Conservation (phyloP, 1,139 yeast genomes). For the Hansenula lynferdii region DNA sequence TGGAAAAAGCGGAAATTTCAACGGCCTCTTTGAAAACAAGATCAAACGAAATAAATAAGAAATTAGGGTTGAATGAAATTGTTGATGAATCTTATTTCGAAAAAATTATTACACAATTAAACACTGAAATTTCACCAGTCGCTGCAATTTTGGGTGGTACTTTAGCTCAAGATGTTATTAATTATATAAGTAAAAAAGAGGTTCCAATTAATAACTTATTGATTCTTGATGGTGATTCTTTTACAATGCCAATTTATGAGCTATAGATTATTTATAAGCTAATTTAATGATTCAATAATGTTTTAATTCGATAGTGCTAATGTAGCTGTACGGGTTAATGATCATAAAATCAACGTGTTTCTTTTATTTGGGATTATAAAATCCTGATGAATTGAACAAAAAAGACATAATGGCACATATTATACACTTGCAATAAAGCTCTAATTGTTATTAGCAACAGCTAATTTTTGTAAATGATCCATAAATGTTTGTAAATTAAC, state of each 20-base stretch:
- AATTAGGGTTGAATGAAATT: constrained; percentile 29
- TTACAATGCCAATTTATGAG: constrained; percentile 72
- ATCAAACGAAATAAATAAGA: constrained; percentile 26
- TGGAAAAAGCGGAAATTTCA: constrained; percentile 7
- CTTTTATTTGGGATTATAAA: background rate
- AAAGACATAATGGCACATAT: no score
- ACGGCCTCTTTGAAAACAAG: constrained; percentile 19
- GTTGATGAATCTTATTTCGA: constrained; percentile 29
- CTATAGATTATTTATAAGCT: constrained; percentile 15
- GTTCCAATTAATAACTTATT: constrained; percentile 80
- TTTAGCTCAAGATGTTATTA: constrained; percentile 86
- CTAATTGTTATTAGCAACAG: constrained; percentile 45
- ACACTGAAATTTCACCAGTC: constrained; percentile 75
- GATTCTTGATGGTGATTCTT: constrained; percentile 64
- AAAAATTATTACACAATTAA: constrained; percentile 44
- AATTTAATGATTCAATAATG: no score
- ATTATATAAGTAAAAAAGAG: constrained; percentile 70
- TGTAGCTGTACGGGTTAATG: no score
- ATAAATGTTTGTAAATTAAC: constrained; percentile 88
- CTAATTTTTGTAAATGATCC: constrained; percentile 83
- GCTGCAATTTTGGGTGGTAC: constrained; percentile 91
- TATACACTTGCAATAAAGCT: background rate
- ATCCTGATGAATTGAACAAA: background rate
- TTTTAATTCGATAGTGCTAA: no score
- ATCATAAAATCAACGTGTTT: background rate